Base-by-base conservation (phyloP, 108 stramenopile species). In the Cyclotella choctawhatcheeana region DNA sequence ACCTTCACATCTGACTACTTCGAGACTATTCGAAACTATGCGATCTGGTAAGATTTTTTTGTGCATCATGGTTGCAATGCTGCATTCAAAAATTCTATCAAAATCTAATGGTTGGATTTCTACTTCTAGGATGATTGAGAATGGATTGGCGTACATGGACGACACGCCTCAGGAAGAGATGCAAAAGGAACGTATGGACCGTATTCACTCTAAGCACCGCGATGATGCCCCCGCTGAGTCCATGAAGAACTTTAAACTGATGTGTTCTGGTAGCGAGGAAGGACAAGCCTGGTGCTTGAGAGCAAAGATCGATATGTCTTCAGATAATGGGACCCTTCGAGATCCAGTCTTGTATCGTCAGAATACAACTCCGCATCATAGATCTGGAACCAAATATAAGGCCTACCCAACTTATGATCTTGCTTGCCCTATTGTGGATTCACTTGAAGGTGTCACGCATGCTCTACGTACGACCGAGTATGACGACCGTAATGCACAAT, bases 381-480 rank as follows among this genome's bases (percentile, higher is more conserved):
- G 98, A 10, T 89, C 94, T 40, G 98, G 98, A 20, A 97, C 93
- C 26, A 94, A 68, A 45, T 97, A 96, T 90, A 97, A 97, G 82
- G 99, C 99, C 30, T 99, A 99, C 76, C 99, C 99, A 6, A 99
- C 99, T 10, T 99, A 99, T 63, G 99, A 99, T 74, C 77, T 99
- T 52, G 98, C 98, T 13, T 99, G 99, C 83, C 99, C 99, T 43
- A 98, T 99, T 74, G 97, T 99, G n/a, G 99, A 99, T 82, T 83
- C 85, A 16, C 62, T 99, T 24, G 99, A 99, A 69, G 99, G 99
- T 13, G 98, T 99, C 32, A 98, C 97, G 6, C 99, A 99, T 81
- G 98, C 98, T 6, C 73, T 98, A 26, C 95, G 99, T 31, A 99
- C 98, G 10, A 99, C 98, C 17, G 98, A 99, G 79, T 99, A 99